Base-by-base conservation (phyloP, 2,329 filamentous ascomycete species). In the Rutstroemia sydowiana region DNA sequence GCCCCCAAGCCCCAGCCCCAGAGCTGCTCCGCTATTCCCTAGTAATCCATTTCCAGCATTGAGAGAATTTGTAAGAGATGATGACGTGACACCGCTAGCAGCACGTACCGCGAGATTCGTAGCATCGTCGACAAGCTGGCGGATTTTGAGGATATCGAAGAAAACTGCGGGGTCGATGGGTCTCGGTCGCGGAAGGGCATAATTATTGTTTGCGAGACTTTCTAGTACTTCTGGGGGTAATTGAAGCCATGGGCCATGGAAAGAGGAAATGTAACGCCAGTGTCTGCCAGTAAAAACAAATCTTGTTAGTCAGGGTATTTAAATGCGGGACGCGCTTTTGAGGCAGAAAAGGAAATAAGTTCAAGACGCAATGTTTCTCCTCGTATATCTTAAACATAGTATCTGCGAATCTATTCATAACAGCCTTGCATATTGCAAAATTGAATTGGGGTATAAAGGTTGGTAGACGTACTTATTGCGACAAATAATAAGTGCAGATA, bases 181-280 rank as follows among this genome's bases (percentile, higher is more conserved):
- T 53, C 80, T 84, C 9, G 88, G 88, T 26, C 83, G 80, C 14
- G 85, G 84, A 59, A 85, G 82, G 58, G 85, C 83, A 71, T 85
- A 91, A 70, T 92, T 93, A 66, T 81, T 82, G 70, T 88, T 82
- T 50, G 87, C 87, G 46, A 93, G 78, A 45, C 79, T 82, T 67
- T 91, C 85, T 69, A 95, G 82, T 52, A 90, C 79, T 68, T 92
- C 87, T 57, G 82, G 78, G 18, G 87, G 85, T 52, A 92, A 74
- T 68, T 89, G 84, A 13, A 91, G 78, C 88, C 88, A 93, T 59
- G 87, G 83, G 21, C 88, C 88, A 65, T 91, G 84, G 64, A 88
- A 93, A 26, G 84, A 86, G 20, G 87, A 90, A 54, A 93, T 90
- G 67, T 89, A 88, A 57, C 83, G 79, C 88, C 87, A 92, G 71